Evolutionary conservation across 192 early-diverging fungal genomes (phyloP), one percentile per base, ranked within the genome.

Genomic region (Coemansia sp.): DNA sequence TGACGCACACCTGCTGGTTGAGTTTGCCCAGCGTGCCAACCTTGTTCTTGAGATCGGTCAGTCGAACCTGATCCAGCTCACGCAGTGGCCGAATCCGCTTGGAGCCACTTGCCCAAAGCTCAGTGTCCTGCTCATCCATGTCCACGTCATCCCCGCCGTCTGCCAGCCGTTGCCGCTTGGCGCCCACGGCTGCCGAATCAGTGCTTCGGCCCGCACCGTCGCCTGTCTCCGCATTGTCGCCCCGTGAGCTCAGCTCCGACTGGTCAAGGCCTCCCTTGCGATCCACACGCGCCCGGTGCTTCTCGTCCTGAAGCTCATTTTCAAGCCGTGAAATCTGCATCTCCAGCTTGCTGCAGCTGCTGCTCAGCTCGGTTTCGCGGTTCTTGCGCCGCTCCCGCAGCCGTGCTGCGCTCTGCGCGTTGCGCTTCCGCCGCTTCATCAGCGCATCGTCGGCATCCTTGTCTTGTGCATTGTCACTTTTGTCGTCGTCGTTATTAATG

Each of bases 331-430:
- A 24, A 10, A 80, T 80, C 62, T 75, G 68, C 27, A 52, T 24
- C 57, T 74, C 72, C 2, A 80, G 77, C 29, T 65, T 52, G 17
- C 29, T 47, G 50, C 77, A 80, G 59, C 68, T 68, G 14, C 21
- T 53, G 6, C 52, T 66, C 41, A 80, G 65, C 56, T 82, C 79
- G 19, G 57, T 56, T 53, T 75, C 79, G 15, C 70, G 57, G 21
- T 54, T 76, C 61, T 76, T 76, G 64, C 77, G 77, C 21, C 77
- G 72, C 65, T 82, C 70, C 15, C 79, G 79, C 29, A 82, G 64
- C 3, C 79, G 68, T 21, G 79, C 79, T 0, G 79, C 79, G 52
- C 79, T 76, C 65, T 76, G 70, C 5, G 79, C 79, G 49, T 82
- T 82, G 57, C 79, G 70, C 47, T 76, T 76, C 22, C 79, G 69